Evolutionary conservation across 176 grass and related monocot genomes (phyloP).

Genomic region (Oryza nivara): DNA sequence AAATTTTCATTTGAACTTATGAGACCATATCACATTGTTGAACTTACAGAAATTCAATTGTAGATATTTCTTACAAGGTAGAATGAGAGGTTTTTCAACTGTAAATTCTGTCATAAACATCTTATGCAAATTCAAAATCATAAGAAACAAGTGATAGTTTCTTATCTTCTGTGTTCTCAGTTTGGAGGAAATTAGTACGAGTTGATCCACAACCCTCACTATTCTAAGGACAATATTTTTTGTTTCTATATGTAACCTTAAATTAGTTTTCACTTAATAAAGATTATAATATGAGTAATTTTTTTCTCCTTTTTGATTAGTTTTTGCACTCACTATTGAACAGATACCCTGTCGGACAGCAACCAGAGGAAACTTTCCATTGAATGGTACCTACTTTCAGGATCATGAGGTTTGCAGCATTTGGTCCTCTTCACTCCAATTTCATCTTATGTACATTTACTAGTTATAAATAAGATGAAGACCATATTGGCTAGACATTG

Average conservation of each 20-base stretch:
- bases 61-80: not conserved
- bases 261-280: not conserved
- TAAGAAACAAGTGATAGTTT: slow-evolving; percentile 1
- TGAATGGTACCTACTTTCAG: slow-evolving; percentile 98
- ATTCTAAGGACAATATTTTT: not conserved
- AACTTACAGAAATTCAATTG: not conserved
- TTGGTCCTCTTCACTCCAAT: not conserved
- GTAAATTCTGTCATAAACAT: not conserved
- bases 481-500: slow-evolving; percentile 25
- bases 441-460: not conserved
- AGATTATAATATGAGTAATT: slow-evolving; percentile 15
- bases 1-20: not conserved
- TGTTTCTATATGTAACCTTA: not conserved
- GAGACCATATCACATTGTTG: not conserved
- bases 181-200: slow-evolving; percentile 25
- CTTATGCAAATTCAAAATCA: slow-evolving; percentile 17
- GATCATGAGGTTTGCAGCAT: slow-evolving; percentile 66
- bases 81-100: not conserved
- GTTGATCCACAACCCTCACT: slow-evolving; percentile 15
- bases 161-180: not conserved
- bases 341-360: slow-evolving; percentile 96
- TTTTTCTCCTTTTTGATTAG: slow-evolving; percentile 19
- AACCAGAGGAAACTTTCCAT: slow-evolving; percentile 80
- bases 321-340: slow-evolving; percentile 24
- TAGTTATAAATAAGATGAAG: not conserved